These are phyloP conservation scores for Parachlorella kessleri DNA, from an alignment of 139 green algal species.

Conservation along the genomic window DNA sequence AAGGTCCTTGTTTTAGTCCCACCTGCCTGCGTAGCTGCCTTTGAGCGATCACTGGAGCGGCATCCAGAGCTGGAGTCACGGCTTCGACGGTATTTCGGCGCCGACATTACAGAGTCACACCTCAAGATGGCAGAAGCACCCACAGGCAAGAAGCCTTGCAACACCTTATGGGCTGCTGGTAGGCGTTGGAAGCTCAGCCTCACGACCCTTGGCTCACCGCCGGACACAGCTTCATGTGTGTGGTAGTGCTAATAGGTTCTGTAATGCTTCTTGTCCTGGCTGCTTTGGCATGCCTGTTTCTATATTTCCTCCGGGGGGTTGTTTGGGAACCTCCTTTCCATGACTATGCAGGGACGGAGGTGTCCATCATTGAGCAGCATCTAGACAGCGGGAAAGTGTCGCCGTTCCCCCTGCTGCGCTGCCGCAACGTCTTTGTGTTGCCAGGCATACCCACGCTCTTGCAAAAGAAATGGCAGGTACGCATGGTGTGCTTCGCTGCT, in stretches of 20 bases:
- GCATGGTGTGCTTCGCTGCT: too few species aligned
- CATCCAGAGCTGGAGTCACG: conserved; percentile 56
- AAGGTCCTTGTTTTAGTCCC: too few species aligned
- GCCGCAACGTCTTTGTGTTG: conserved; percentile 84
- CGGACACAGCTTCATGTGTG: too few species aligned
- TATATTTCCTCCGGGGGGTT: background rate
- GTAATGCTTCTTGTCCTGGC: too few species aligned
- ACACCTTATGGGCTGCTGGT: too few species aligned
- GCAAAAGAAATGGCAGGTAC: conserved; percentile 65
- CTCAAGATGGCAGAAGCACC: conserved; percentile 90
- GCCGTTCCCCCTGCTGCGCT: conserved; percentile 77
- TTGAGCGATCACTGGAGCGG: conserved; percentile 25
- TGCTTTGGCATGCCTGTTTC: background rate
- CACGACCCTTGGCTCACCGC: too few species aligned
- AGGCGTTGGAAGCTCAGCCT: too few species aligned
- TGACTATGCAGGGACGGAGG: conserved; percentile 24
- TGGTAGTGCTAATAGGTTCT: too few species aligned
- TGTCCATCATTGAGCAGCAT: conserved; percentile 52
- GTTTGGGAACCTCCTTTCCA: background rate
- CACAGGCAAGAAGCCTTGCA: too few species aligned
- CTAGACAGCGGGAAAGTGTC: conserved; percentile 33
- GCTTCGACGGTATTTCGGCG: conserved; percentile 69
- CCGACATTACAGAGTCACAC: conserved; percentile 66
- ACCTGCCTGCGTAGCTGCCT: conserved; percentile 32
- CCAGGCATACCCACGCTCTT: conserved; percentile 81